Evolutionary conservation across 179 eudicot genomes (phyloP).

Genomic region (Vitellaria paradoxa): DNA sequence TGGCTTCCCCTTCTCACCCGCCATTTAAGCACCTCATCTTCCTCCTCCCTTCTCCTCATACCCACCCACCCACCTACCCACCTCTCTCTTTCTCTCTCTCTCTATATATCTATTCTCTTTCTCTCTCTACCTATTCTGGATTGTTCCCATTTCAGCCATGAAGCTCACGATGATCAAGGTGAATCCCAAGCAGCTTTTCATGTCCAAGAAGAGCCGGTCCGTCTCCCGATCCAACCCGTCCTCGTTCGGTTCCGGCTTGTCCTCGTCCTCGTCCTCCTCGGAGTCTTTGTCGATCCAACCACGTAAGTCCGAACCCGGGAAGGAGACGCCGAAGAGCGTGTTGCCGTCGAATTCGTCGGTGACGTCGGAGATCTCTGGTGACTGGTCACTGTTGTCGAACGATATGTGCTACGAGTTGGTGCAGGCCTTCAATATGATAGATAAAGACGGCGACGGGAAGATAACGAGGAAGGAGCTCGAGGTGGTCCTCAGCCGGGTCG

Average conservation of each 20-base stretch:
- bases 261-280: conserved; percentile 26
- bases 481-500: conserved; percentile 36
- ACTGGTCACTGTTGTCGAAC: background rate
- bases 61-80: background rate
- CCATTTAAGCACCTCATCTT: conserved; percentile 17
- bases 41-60: conserved; percentile 3
- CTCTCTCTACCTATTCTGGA: too few species aligned
- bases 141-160: conserved; percentile 23
- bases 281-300: conserved; percentile 18
- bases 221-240: conserved; percentile 47
- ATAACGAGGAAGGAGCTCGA: conserved; percentile 46
- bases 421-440: conserved; percentile 63
- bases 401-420: conserved; percentile 19
- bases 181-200: conserved; percentile 43
- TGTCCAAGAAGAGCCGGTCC: conserved; percentile 37
- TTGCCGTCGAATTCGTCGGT: conserved; percentile 19
- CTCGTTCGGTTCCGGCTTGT: conserved; percentile 35
- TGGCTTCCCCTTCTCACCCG: conserved; percentile 17
- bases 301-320: background rate
- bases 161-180: conserved; percentile 26
- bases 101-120: conserved; percentile 1
- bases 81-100: conserved; percentile 17
- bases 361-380: conserved; percentile 16
- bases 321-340: conserved; percentile 50
- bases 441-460: conserved; percentile 75